Evolutionary conservation across 2,329 filamentous ascomycete species (phyloP), one percentile per base, ranked within the genome.

Genomic region (Geosmithia putterillii): DNA sequence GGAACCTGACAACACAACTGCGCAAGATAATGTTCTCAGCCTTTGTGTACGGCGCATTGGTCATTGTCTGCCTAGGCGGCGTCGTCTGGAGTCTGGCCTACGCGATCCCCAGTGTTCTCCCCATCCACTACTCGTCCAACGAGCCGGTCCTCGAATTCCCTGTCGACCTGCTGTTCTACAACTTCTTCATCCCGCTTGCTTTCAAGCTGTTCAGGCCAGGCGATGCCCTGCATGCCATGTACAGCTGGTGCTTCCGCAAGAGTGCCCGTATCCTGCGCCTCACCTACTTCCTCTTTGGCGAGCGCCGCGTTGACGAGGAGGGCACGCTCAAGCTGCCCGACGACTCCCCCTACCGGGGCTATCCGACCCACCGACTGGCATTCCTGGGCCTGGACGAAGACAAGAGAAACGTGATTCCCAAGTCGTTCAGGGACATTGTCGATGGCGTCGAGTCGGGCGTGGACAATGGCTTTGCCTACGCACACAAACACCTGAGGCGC

Each of bases 21-120:
- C 81, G 90, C 44, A 98, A 98, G 65, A 98, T 98, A 41, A 74
- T 89, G 2, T 96, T 96, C 57, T 95, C 89, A 48, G 94, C 89
- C 15, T 78, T 96, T 45, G 89, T 98, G 2, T 98, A 98, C 53
- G 94, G 92, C 28, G 87, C 85, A 0, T 67, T 98, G 43, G 89
- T 98, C 44, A 83, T 96, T 35, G 67, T 96, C 21, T 98, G 92
- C 58, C 75, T 98, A 0, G 92, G 92, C 9, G 90, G 92, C 37
- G 89, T 98, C 15, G 88, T 98, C 1, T 98, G 92, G 92, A 80
- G 83, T n/a, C 70, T 96, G 34, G 74, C 79, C 22, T 75, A 76
- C 50, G 63, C 75, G 5, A 76, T 84, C 38, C 74, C 76, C 2
- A 76, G 71, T 42, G 78, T 98, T 38, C 73, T 98, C 17, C 92